Evolutionary conservation across 768 basidiomycete species (phyloP).

Genomic region (Podaxis carcinomalis): DNA sequence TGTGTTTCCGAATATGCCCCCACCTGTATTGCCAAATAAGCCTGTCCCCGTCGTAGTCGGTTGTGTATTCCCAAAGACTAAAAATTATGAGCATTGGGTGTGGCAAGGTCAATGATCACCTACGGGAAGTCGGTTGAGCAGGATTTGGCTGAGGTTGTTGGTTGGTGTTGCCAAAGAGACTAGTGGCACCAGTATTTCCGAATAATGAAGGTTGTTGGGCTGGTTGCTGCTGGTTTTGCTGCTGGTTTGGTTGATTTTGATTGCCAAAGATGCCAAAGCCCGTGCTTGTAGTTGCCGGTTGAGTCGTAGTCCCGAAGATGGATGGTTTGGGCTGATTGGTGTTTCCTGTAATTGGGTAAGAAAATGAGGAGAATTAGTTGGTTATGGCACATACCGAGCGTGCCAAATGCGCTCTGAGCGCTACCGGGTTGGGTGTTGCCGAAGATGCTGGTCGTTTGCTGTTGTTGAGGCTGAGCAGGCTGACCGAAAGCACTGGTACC

Average conservation of each 20-base stretch:
- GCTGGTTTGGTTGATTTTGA: slow-evolving; percentile 20
- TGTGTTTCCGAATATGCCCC: slow-evolving; percentile 9
- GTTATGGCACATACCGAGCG: slow-evolving; percentile 3
- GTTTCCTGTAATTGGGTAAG: slow-evolving; percentile 13
- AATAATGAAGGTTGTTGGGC: slow-evolving; percentile 20
- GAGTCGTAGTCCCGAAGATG: slow-evolving; percentile 30
- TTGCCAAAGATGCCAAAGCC: slow-evolving; percentile 33
- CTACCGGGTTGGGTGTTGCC: slow-evolving; percentile 25
- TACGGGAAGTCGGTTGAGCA: slow-evolving; percentile 16
- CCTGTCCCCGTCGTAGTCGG: slow-evolving; percentile 11
- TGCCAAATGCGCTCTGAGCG: slow-evolving; percentile 39
- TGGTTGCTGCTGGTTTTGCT: slow-evolving; percentile 33
- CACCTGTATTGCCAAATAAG: slow-evolving; percentile 7
- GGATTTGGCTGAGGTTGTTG: slow-evolving; percentile 16
- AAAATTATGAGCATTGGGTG: background rate
- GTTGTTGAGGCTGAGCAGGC: slow-evolving; percentile 22
- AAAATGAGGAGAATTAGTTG: background rate
- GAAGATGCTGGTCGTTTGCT: slow-evolving; percentile 29
- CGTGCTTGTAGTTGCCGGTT: slow-evolving; percentile 22
- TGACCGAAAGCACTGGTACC: slow-evolving; percentile 20
- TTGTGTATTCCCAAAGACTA: slow-evolving; percentile 17
- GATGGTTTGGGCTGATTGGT: slow-evolving; percentile 16
- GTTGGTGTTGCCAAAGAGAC: slow-evolving; percentile 12
- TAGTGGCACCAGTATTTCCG: slow-evolving; percentile 8
- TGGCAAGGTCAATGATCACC: background rate